phyloP scores from a whole-genome alignment of 139 green algal genomes.

The Dunaliella primolecta region DNA sequence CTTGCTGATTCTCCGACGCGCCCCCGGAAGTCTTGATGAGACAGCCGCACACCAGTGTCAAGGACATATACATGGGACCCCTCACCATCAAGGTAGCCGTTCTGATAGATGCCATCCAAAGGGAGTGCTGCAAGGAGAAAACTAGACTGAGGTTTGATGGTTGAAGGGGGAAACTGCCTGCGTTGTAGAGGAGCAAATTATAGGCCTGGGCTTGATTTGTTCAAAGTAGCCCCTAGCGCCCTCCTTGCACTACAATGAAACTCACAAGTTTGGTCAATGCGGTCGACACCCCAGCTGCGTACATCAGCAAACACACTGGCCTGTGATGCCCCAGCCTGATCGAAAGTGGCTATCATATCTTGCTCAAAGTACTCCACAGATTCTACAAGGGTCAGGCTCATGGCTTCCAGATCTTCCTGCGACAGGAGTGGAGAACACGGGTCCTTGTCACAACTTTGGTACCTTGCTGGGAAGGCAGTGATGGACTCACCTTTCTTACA shows the following conservation, averaged over 20 bases:
- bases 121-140: constrained; percentile 16
- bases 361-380: constrained; percentile 51
- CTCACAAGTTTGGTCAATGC: constrained; percentile 48
- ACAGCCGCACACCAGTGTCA: constrained; percentile 36
- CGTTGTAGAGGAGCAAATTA: too few species aligned
- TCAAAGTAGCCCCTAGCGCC: too few species aligned
- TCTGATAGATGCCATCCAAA: constrained; percentile 27
- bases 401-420: constrained; percentile 45
- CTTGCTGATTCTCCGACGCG: constrained; percentile 6
- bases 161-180: too few species aligned
- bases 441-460: too few species aligned
- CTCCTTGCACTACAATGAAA: too few species aligned
- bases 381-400: constrained; percentile 31
- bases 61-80: constrained; percentile 29
- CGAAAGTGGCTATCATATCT: constrained; percentile 30
- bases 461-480: too few species aligned
- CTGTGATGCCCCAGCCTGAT: not conserved
- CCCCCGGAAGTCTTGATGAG: constrained; percentile 34
- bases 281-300: constrained; percentile 48
- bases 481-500: too few species aligned
- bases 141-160: too few species aligned
- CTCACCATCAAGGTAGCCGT: constrained; percentile 37
- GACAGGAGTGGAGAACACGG: too few species aligned
- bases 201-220: too few species aligned
- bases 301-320: not conserved